Percentiles rank a stretch among this genome's conserved stretches.
phyloP scores from a whole-genome alignment of 2,329 filamentous ascomycete species.

The Leptographium flavum region DNA sequence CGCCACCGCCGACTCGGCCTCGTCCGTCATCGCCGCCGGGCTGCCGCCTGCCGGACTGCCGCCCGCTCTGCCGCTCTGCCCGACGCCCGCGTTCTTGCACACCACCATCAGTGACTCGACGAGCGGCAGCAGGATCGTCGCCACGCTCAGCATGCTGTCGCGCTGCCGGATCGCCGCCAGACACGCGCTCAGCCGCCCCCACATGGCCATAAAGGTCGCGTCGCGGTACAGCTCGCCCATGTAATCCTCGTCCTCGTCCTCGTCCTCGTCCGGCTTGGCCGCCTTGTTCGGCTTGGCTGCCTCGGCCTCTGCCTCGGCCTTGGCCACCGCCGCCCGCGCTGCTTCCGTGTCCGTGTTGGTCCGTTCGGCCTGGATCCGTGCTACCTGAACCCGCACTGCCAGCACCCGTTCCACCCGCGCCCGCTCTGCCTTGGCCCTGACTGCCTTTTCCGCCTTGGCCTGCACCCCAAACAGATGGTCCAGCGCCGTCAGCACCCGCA shows the following conservation, averaged over 20 bases:
- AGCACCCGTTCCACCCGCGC: too few relatives aligned
- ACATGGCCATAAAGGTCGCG: conserved; percentile 76
- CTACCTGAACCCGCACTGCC: too few relatives aligned
- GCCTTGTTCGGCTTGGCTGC: conserved; percentile 44
- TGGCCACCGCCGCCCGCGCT: too few relatives aligned
- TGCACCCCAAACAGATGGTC: conserved; percentile 91
- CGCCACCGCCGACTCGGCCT: background rate
- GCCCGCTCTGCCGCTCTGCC: conserved; percentile 10
- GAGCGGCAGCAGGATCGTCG: conserved; percentile 82
- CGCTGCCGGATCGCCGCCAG: conserved; percentile 77
- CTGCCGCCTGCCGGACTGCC: background rate
- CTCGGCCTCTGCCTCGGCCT: background rate
- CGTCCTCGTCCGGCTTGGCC: conserved; percentile 57
- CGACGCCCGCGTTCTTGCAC: conserved; percentile 58
- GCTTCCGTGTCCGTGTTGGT: background rate
- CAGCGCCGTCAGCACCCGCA: conserved; percentile 81
- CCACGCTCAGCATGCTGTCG: conserved; percentile 93
- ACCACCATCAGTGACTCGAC: conserved; percentile 98
- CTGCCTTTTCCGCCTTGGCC: conserved; percentile 38
- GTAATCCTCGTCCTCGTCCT: conserved; percentile 61
- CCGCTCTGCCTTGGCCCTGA: too few relatives aligned
- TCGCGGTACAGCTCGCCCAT: conserved; percentile 83
- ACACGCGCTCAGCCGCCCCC: conserved; percentile 83
- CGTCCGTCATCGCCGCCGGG: background rate
- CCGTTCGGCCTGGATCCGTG: too few relatives aligned